phyloP scores from a whole-genome alignment of 768 basidiomycete species.

The Lactifluus hygrophoroides region DNA sequence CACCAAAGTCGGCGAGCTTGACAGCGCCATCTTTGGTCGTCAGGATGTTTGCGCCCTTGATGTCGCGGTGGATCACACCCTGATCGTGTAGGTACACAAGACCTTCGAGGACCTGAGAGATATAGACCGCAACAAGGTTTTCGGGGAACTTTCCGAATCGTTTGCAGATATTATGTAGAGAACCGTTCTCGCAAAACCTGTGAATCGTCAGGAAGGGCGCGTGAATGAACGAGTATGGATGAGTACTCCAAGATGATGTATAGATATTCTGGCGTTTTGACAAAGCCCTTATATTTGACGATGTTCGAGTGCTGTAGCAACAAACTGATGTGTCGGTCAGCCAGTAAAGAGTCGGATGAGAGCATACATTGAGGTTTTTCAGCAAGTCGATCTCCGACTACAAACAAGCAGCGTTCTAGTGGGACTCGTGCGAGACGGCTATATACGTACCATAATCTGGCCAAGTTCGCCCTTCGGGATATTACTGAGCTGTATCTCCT shows the following conservation, averaged over 20 bases:
- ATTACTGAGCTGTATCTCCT: conserved; percentile 92
- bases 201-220: not conserved
- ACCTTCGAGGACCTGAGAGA: conserved; percentile 92
- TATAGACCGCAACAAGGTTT: conserved; percentile 91
- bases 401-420: too few species aligned
- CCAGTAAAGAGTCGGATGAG: not conserved
- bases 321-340: not conserved
- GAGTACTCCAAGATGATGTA: conserved; percentile 93
- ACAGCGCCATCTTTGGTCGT: conserved; percentile 98
- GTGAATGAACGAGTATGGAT: not conserved
- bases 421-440: too few species aligned
- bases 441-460: conserved; percentile 83
- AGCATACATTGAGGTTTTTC: conserved; percentile 85
- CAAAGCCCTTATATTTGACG: conserved; percentile 98
- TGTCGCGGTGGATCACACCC: conserved; percentile 98
- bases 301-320: conserved; percentile 79
- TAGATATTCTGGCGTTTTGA: conserved; percentile 86
- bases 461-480: conserved; percentile 90
- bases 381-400: conserved; percentile 96
- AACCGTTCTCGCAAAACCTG: conserved; percentile 97
- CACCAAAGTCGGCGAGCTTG: conserved; percentile 98
- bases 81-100: conserved; percentile 97
- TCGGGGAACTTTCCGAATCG: conserved; percentile 99
- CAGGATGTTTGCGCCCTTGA: conserved; percentile 97
- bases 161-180: conserved; percentile 89